Evolutionary conservation across 257 asterid genomes (phyloP), one percentile per base, ranked within the genome.

Genomic region (Solanum raphanifolium): DNA sequence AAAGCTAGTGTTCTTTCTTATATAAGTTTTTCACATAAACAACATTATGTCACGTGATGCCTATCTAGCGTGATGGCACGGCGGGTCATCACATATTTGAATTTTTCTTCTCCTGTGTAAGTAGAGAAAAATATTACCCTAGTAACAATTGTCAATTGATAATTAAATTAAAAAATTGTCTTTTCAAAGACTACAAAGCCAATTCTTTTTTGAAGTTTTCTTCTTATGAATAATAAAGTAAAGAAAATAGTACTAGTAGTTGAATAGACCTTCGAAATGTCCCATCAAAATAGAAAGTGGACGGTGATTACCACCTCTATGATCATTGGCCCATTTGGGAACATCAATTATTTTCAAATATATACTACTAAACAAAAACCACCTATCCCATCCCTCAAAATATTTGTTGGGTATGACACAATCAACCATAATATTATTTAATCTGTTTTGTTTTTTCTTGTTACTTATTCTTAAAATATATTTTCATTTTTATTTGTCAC

Each of bases 271-370:
- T 78, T 73, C 84, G 55, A 75, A 62, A 88, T 88, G 88, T 66
- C 86, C 90, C 88, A 85, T 88, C 88, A 85, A 46, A 68, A 32
- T 43, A 15, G 32, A 86, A 58, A 78, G 52, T 46, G 88, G 88
- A 32, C 87, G 76, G 88, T 78, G 87, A 85, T 65, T 66, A 29
- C 31, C 66, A 15, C 31, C 75, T 20, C 39, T 34, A n/a, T 27
- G 68, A 85, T 85, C 36, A 85, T 85, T 85, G 87, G 87, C 72
- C 86, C 74, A 78, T 52, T 52, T 52, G 62, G 66, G 35, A 78
- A 76, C n/a, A 25, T 39, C 71, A 46, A 85, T 58, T 27, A 73
- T 74, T 88, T 84, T 16, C 65, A 74, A 35, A 34, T 41, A 36
- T 65, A 60, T 52, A 52, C n/a, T 52, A 52, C 62, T 52, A 6